Conservation (phyloP, 768 basidiomycete genomes). For the Pleurotus pulmonarius region DNA sequence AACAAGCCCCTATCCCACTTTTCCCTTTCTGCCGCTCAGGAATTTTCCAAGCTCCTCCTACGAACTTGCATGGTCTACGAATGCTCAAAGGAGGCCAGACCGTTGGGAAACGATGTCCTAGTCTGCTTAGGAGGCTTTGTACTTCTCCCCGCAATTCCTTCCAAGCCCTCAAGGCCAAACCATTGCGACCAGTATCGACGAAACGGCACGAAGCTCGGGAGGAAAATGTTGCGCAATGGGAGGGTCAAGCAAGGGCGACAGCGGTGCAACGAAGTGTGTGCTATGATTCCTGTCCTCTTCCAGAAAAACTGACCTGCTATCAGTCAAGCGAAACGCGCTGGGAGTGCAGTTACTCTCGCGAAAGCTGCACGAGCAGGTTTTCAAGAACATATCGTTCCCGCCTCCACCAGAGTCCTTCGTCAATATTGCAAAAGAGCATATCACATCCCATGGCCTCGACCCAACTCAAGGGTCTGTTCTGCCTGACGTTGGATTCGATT, state of each 20-base stretch:
- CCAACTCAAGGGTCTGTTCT: slow-evolving; percentile 64
- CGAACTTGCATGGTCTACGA: slow-evolving; percentile 43
- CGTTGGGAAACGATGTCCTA: not conserved
- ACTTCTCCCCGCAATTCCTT: not conserved
- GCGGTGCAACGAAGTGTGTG: too few species aligned
- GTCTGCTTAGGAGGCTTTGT: slow-evolving; percentile 4
- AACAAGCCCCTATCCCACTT: too few species aligned
- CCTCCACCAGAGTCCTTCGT: slow-evolving; percentile 50
- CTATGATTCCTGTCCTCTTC: too few species aligned
- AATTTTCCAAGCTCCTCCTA: too few species aligned
- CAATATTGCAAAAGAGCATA: slow-evolving; percentile 77
- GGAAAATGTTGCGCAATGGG: too few species aligned
- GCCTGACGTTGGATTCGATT: slow-evolving; percentile 71
- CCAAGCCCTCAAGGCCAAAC: not conserved
- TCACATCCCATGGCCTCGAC: slow-evolving; percentile 77
- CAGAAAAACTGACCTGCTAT: too few species aligned
- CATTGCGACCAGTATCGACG: not conserved
- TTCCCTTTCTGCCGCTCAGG: too few species aligned
- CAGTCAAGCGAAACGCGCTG: slow-evolving; percentile 70
- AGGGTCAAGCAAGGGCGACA: too few species aligned
- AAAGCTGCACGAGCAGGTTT: slow-evolving; percentile 76
- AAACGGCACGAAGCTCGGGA: not conserved
- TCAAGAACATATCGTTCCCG: slow-evolving; percentile 39
- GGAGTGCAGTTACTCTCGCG: slow-evolving; percentile 74
- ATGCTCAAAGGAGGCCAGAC: slow-evolving; percentile 13